Conservation (phyloP, 306 rosid species). For the Dalbergia cochinchinensis region DNA sequence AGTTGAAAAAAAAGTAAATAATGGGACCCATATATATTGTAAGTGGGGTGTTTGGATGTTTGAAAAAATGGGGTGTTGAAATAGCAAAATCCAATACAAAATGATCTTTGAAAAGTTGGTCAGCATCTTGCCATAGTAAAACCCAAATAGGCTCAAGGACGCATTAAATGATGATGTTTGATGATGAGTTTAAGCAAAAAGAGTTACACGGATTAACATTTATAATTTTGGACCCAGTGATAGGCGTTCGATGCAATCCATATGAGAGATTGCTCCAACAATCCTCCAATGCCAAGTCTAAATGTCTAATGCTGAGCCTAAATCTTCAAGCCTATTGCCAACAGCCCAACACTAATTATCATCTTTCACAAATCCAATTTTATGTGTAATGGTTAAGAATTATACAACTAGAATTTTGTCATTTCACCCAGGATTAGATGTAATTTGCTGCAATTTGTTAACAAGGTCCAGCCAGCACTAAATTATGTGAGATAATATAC, state of each 20-base stretch:
- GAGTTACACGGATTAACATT: too few relatives aligned
- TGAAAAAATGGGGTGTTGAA: too few relatives aligned
- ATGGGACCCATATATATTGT: too few relatives aligned
- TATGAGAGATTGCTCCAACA: background rate
- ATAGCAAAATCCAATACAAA: too few relatives aligned
- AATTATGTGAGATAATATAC: background rate
- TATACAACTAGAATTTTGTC: background rate
- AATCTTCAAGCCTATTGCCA: background rate
- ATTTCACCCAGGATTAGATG: background rate
- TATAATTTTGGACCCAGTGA: background rate
- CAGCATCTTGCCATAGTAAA: background rate
- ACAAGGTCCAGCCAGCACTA: background rate
- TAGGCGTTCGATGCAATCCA: too few relatives aligned
- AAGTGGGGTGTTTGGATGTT: too few relatives aligned
- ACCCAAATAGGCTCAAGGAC: too few relatives aligned
- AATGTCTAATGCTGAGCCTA: background rate
- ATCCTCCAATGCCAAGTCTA: background rate
- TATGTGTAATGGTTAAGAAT: background rate
- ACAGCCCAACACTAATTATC: background rate
- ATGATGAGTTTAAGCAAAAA: too few relatives aligned
- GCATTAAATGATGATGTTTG: too few relatives aligned
- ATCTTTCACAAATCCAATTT: slow-evolving; percentile 11
- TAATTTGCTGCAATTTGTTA: background rate
- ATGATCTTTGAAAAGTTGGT: background rate
- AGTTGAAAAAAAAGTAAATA: too few relatives aligned